Percentiles rank a stretch among this genome's conserved stretches.
Evolutionary conservation across 177 flowering plant species (phyloP).

Genomic region (Telopea speciosissima): DNA sequence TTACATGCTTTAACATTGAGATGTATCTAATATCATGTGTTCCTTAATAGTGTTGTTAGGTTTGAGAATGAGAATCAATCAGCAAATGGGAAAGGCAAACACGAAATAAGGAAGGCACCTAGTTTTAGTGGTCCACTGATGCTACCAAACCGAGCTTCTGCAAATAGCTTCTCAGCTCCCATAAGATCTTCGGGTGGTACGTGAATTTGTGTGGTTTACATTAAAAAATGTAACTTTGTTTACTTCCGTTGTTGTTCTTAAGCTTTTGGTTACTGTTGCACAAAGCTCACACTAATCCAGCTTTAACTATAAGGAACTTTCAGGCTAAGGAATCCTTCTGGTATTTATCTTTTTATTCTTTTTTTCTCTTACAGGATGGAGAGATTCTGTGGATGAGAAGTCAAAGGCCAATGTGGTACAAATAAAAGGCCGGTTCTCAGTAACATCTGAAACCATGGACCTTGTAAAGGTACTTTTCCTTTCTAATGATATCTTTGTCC

Average conservation of each 20-base stretch:
- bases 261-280: not conserved
- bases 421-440: conserved; percentile 94
- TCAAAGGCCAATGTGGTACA: conserved; percentile 84
- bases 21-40: not conserved
- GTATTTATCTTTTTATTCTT: not conserved
- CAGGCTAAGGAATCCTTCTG: not conserved
- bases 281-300: not conserved
- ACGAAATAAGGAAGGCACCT: conserved; percentile 51
- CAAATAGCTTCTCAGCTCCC: conserved; percentile 97
- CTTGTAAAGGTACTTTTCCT: conserved; percentile 64
- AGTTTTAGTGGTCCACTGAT: conserved; percentile 92
- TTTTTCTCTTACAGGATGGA: conserved; percentile 40
- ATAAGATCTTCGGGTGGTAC: conserved; percentile 90
- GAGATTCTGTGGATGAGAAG: conserved; percentile 89
- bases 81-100: conserved; percentile 38
- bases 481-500: conserved; percentile 13
- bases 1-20: not conserved
- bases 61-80: conserved; percentile 51
- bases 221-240: too few species aligned
- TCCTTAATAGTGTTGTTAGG: conserved; percentile 34
- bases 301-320: not conserved
- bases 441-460: conserved; percentile 93
- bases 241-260: not conserved
- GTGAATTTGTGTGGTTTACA: not conserved
- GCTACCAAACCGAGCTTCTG: conserved; percentile 95